phyloP scores from a whole-genome alignment of 106 monocot species.

The Acorus gramineus region DNA sequence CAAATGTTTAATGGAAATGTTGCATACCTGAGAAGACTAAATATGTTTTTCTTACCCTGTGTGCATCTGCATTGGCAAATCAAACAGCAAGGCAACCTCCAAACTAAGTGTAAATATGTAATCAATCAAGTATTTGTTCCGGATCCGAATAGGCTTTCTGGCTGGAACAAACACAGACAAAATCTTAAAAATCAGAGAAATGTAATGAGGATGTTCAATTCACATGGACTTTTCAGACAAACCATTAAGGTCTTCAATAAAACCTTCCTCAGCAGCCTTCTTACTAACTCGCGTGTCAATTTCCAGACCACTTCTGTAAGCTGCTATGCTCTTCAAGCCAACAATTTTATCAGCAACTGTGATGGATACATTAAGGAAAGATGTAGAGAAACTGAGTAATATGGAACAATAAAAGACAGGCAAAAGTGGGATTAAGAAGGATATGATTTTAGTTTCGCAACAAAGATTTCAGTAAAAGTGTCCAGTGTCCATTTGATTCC shows the following conservation, averaged over 20 bases:
- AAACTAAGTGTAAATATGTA: conserved; percentile 83
- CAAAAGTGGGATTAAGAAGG: conserved; percentile 27
- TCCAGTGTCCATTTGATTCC: conserved; percentile 47
- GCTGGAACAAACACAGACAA: conserved; percentile 28
- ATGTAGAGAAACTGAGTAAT: neutral
- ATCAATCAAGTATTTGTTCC: conserved; percentile 74
- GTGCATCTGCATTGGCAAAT: conserved; percentile 89
- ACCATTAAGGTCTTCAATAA: conserved; percentile 66
- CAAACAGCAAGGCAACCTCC: conserved; percentile 50
- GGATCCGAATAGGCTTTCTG: conserved; percentile 61
- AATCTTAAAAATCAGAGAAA: neutral
- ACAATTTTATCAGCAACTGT: conserved; percentile 70
- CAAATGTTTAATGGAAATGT: too few relatives aligned
- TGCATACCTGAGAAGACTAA: too few relatives aligned
- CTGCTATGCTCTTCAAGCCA: conserved; percentile 88
- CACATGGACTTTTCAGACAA: conserved; percentile 1
- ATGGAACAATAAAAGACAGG: neutral
- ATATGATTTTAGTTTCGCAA: conserved; percentile 73
- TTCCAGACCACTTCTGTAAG: conserved; percentile 86
- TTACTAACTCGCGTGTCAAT: conserved; percentile 69
- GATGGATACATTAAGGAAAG: conserved; percentile 39
- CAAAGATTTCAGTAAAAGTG: conserved; percentile 62
- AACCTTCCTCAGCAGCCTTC: conserved; percentile 69
- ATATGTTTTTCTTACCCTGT: conserved; percentile 57
- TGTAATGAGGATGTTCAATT: neutral